A percentile compares a stretch with the other conserved stretches of the same genome.
These are phyloP conservation scores for Lasiodiplodia sp. DNA, from an alignment of 2,329 filamentous ascomycete species.

Conservation along the genomic window DNA sequence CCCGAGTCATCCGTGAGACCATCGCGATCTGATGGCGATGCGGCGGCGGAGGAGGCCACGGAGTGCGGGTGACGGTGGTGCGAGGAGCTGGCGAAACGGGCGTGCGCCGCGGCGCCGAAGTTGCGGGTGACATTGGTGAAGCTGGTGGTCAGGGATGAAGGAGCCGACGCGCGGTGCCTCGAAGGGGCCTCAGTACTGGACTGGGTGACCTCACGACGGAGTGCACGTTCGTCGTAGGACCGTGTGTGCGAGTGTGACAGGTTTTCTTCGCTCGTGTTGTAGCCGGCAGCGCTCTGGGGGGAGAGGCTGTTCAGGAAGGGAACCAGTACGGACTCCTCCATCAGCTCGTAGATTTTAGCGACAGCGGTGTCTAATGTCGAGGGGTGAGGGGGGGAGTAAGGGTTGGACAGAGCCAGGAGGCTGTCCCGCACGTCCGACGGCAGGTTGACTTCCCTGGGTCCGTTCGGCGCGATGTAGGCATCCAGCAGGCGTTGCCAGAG, in stretches of 20 bases:
- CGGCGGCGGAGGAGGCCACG: constrained; percentile 35
- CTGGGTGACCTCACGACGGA: constrained; percentile 40
- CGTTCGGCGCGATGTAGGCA: constrained; percentile 87
- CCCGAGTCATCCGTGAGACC: constrained; percentile 70
- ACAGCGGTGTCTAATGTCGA: constrained; percentile 82
- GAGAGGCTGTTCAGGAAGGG: constrained; percentile 81
- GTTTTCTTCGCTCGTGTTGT: constrained; percentile 52
- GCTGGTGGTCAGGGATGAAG: constrained; percentile 44
- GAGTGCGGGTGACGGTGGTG: constrained; percentile 29
- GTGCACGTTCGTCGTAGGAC: constrained; percentile 51
- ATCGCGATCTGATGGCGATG: constrained; percentile 36
- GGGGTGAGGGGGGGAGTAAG: constrained; percentile 73
- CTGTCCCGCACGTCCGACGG: constrained; percentile 84
- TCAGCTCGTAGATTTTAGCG: constrained; percentile 88
- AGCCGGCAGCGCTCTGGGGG: constrained; percentile 56
- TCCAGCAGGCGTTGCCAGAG: constrained; percentile 89
- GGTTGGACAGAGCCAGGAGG: constrained; percentile 70
- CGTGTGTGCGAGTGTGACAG: constrained; percentile 48
- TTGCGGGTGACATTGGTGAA: constrained; percentile 36
- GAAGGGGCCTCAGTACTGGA: not conserved
- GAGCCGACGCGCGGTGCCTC: constrained; percentile 47
- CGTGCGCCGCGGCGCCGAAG: constrained; percentile 34
- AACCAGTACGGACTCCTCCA: constrained; percentile 95
- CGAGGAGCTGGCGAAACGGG: constrained; percentile 45
- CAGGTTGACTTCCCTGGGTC: constrained; percentile 88